These are phyloP conservation scores for Colletotrichum scovillei DNA, from an alignment of 2,329 filamentous ascomycete species.

Conservation along the genomic window DNA sequence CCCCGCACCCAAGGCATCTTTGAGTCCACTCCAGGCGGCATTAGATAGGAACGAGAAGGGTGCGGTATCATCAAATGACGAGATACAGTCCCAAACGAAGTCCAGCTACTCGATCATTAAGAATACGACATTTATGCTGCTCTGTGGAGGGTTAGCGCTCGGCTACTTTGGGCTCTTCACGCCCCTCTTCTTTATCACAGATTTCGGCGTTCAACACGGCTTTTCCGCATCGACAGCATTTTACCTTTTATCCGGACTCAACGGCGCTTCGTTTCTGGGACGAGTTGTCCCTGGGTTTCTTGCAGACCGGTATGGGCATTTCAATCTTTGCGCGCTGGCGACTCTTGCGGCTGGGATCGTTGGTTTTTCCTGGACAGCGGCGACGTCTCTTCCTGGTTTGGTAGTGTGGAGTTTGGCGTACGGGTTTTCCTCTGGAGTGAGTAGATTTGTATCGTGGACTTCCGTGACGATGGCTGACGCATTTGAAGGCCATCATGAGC, in stretches of 20 bases:
- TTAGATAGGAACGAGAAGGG: constrained; percentile 13
- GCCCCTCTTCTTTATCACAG: constrained; percentile 65
- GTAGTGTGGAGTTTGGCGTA: constrained; percentile 57
- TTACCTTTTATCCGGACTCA: constrained; percentile 72
- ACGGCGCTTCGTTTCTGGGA: constrained; percentile 65
- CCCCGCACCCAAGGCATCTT: background rate
- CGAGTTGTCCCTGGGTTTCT: constrained; percentile 63
- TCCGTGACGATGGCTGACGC: constrained; percentile 49
- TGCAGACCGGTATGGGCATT: constrained; percentile 60
- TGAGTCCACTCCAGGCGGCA: background rate
- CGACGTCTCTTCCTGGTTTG: constrained; percentile 53
- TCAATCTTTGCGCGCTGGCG: constrained; percentile 51
- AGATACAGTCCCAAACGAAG: background rate
- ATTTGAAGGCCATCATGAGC: constrained; percentile 54
- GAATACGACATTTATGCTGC: constrained; percentile 22
- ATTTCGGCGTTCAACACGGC: constrained; percentile 60
- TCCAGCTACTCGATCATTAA: constrained; percentile 35
- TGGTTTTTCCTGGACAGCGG: constrained; percentile 57
- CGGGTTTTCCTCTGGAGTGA: constrained; percentile 58
- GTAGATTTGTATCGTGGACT: background rate
- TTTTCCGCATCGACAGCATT: constrained; percentile 65
- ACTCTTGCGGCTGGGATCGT: constrained; percentile 47
- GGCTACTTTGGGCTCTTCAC: constrained; percentile 56
- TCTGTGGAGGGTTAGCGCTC: constrained; percentile 14
- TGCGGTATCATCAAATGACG: background rate